Evolutionary conservation across 2,329 filamentous ascomycete genomes (phyloP).

Genomic region (Acrocalymma vagum): DNA sequence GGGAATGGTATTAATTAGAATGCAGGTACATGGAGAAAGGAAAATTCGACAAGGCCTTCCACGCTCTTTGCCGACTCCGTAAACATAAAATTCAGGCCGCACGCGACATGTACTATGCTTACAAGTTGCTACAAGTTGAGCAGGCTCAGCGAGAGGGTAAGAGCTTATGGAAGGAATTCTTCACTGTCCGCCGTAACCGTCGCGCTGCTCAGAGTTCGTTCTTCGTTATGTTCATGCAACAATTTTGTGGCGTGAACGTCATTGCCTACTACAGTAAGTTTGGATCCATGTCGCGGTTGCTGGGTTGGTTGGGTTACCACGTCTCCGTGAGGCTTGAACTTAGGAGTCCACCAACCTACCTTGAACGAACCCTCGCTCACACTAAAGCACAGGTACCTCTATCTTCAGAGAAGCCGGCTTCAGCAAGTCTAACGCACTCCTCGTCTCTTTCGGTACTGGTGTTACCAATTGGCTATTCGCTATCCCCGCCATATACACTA

Average conservation of each 20-base stretch:
- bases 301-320: too few species aligned
- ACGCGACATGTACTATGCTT: constrained; percentile 63
- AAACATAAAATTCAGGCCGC: constrained; percentile 62
- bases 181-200: constrained; percentile 41
- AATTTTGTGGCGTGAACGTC: constrained; percentile 42
- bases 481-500: constrained; percentile 55
- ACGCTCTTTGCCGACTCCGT: constrained; percentile 60
- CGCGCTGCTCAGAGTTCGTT: constrained; percentile 42
- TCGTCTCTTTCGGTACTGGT: constrained; percentile 54
- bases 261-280: constrained; percentile 34
- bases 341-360: too few species aligned
- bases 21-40: constrained; percentile 42
- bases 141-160: constrained; percentile 42
- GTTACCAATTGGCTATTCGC: constrained; percentile 56
- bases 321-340: too few species aligned
- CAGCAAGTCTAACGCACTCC: constrained; percentile 43
- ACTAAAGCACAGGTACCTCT: constrained; percentile 18
- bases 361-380: background rate
- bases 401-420: constrained; percentile 47
- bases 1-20: too few species aligned
- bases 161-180: constrained; percentile 42
- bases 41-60: constrained; percentile 42
- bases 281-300: background rate
- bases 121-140: constrained; percentile 46
- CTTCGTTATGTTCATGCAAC: constrained; percentile 49